A percentile compares a stretch with the other conserved stretches of the same genome.
phyloP scores from a whole-genome alignment of 257 asterid genomes.

The Handroanthus guayacan region DNA sequence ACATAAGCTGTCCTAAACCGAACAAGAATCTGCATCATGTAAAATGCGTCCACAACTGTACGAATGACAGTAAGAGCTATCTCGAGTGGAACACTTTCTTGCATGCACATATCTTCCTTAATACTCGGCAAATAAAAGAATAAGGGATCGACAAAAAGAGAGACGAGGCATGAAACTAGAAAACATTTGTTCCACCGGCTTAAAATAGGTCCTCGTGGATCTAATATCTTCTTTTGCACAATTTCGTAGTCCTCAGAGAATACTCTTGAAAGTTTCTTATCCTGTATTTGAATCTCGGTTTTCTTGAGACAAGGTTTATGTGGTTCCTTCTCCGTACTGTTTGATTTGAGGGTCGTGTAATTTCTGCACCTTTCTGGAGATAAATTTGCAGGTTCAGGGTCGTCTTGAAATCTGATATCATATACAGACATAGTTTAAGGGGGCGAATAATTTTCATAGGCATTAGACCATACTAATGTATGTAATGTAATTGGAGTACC shows the following conservation, averaged over 20 bases:
- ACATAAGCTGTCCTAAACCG: slow-evolving; percentile 68
- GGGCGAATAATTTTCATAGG: neutral
- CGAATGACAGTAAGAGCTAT: slow-evolving; percentile 58
- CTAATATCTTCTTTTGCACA: slow-evolving; percentile 58
- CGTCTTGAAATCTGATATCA: slow-evolving; percentile 52
- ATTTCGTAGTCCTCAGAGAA: slow-evolving; percentile 68
- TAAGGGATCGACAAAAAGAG: slow-evolving; percentile 70
- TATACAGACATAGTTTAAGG: neutral
- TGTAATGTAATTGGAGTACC: slow-evolving; percentile 28
- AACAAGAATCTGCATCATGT: slow-evolving; percentile 54
- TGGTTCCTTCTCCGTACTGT: slow-evolving; percentile 11
- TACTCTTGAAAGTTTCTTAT: slow-evolving; percentile 64
- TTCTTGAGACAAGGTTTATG: slow-evolving; percentile 6
- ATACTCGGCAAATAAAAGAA: slow-evolving; percentile 68
- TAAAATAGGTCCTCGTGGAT: slow-evolving; percentile 62
- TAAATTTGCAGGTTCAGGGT: slow-evolving; percentile 39
- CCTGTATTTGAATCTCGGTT: slow-evolving; percentile 28
- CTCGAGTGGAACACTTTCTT: slow-evolving; percentile 53
- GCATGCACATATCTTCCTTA: slow-evolving; percentile 56
- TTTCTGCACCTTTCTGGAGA: slow-evolving; percentile 5
- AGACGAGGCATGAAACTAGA: slow-evolving; percentile 55
- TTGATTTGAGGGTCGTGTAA: neutral
- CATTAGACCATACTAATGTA: neutral
- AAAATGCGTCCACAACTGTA: slow-evolving; percentile 54
- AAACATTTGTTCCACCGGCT: slow-evolving; percentile 64